These are phyloP conservation scores for Candida jianshihensis DNA, from an alignment of 805 yeast species.

Conservation along the genomic window DNA sequence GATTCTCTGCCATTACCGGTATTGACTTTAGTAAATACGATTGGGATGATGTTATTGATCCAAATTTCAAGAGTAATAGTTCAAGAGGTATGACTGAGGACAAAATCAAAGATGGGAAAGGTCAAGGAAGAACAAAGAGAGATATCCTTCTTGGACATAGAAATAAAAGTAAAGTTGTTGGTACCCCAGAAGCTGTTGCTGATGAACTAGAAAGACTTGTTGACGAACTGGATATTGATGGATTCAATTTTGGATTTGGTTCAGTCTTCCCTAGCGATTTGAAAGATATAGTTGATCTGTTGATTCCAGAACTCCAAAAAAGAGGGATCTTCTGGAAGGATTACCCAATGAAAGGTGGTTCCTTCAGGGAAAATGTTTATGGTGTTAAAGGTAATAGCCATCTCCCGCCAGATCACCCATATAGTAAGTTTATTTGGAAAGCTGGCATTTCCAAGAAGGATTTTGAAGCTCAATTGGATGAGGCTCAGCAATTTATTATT, in stretches of 20 bases:
- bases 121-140: conserved; percentile 13
- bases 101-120: conserved; percentile 17
- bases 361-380: conserved; percentile 36
- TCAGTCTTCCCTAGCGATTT: not conserved
- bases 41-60: conserved; percentile 23
- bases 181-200: conserved; percentile 28
- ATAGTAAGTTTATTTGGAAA: conserved; percentile 13
- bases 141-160: conserved; percentile 20
- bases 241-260: conserved; percentile 1
- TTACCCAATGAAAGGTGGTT: conserved; percentile 14
- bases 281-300: not conserved
- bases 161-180: conserved; percentile 14
- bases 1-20: conserved; percentile 35
- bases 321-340: not conserved
- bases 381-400: conserved; percentile 2
- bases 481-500: not conserved
- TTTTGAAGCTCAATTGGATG: conserved; percentile 15
- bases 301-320: not conserved
- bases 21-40: conserved; percentile 29
- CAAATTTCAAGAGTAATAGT: conserved; percentile 22
- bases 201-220: conserved; percentile 2
- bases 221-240: conserved; percentile 4
- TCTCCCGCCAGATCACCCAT: conserved; percentile 6
- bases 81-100: conserved; percentile 23
- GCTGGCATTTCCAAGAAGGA: conserved; percentile 29